These are phyloP conservation scores for Aspergillus sclerotialis DNA, from an alignment of 2,329 filamentous ascomycete species.

Conservation along the genomic window DNA sequence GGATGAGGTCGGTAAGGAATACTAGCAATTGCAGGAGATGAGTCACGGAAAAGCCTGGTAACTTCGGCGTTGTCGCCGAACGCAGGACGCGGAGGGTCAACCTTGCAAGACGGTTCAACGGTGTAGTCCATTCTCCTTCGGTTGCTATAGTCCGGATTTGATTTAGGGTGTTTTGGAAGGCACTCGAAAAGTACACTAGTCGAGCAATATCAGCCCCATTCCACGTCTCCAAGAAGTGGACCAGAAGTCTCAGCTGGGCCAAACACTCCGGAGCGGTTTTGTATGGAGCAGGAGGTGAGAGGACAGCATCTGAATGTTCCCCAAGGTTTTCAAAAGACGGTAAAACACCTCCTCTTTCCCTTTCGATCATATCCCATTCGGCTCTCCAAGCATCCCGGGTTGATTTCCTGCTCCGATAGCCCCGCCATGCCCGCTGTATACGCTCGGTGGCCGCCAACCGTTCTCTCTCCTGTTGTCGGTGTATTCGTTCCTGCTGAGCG, in stretches of 20 bases:
- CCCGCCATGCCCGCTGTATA: constrained; percentile 79
- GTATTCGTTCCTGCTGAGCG: constrained; percentile 77
- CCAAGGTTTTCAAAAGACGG: constrained; percentile 24
- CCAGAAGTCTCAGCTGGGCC: constrained; percentile 56
- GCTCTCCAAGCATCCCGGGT: constrained; percentile 53
- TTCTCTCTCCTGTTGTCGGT: constrained; percentile 73
- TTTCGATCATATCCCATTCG: constrained; percentile 58
- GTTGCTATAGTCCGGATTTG: constrained; percentile 30
- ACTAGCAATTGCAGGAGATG: constrained; percentile 28
- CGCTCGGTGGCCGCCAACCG: constrained; percentile 64
- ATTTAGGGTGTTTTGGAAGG: constrained; percentile 33
- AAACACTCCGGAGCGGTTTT: constrained; percentile 33
- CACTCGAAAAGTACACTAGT: constrained; percentile 38
- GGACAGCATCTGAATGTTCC: constrained; percentile 40
- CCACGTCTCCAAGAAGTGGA: constrained; percentile 57
- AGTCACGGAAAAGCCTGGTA: constrained; percentile 18
- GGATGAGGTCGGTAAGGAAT: constrained; percentile 32
- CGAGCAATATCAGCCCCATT: constrained; percentile 32
- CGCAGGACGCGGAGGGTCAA: constrained; percentile 28
- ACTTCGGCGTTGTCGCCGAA: constrained; percentile 14
- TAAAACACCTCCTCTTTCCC: constrained; percentile 24
- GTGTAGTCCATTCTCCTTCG: constrained; percentile 34
- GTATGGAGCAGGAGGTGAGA: constrained; percentile 36
- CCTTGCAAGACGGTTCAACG: constrained; percentile 31
- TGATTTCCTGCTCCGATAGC: constrained; percentile 56